Evolutionary conservation across 1,284 basidiomycete genomes (phyloP).

Genomic region (Leccinum pachyderme): DNA sequence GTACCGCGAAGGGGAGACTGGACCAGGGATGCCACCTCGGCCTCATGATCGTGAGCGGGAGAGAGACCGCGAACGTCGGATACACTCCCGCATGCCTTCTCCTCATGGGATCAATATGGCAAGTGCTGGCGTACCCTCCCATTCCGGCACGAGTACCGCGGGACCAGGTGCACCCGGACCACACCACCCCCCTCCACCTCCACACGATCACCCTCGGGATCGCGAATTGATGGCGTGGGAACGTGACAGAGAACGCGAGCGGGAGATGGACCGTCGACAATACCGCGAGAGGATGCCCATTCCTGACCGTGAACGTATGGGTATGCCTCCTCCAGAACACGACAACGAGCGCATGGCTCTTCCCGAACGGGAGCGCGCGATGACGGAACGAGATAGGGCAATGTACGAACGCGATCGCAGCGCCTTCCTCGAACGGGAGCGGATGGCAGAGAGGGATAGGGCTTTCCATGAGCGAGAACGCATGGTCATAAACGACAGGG

Average conservation of each 20-base stretch:
- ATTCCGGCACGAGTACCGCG: neutral
- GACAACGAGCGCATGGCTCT: conserved; percentile 17
- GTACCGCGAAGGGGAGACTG: conserved; percentile 32
- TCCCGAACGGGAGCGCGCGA: conserved; percentile 23
- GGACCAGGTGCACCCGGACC: conserved; percentile 25
- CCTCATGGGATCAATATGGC: conserved; percentile 20
- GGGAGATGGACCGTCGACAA: conserved; percentile 30
- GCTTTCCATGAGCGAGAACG: conserved; percentile 23
- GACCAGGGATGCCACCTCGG: conserved; percentile 23
- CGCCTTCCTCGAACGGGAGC: conserved; percentile 23
- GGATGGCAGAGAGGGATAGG: conserved; percentile 24
- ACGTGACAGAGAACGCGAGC: conserved; percentile 29
- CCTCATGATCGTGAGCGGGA: conserved; percentile 30
- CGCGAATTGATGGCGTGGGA: conserved; percentile 28
- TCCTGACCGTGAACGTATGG: conserved; percentile 26
- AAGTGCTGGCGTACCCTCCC: conserved; percentile 11
- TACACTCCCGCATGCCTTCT: conserved; percentile 26
- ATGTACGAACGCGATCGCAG: conserved; percentile 28
- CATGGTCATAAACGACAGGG: conserved; percentile 21
- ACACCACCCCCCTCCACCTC: conserved; percentile 16
- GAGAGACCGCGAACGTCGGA: conserved; percentile 30
- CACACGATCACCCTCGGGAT: conserved; percentile 26
- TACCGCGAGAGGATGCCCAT: conserved; percentile 27
- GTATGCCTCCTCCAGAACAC: conserved; percentile 22
- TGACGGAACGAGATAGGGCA: conserved; percentile 26